Conservation (phyloP, 2,329 filamentous ascomycete genomes). For the Aspergillus japonicus region DNA sequence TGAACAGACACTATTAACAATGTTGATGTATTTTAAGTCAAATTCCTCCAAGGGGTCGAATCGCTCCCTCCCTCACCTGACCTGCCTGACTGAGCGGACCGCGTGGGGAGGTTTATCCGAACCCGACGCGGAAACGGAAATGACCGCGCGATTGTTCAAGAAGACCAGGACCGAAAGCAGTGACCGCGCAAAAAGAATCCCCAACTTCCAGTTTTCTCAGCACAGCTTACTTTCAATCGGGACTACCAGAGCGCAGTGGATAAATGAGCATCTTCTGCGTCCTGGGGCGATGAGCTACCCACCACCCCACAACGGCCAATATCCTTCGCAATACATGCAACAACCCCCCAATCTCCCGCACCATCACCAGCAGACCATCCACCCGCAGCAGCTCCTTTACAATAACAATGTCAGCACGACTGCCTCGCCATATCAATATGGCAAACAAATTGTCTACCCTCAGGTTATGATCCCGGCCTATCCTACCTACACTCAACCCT, state of each 20-base stretch:
- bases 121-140: constrained; percentile 28
- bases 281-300: constrained; percentile 43
- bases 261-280: constrained; percentile 24
- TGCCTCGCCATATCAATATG: constrained; percentile 35
- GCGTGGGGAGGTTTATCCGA: constrained; percentile 30
- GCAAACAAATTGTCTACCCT: constrained; percentile 36
- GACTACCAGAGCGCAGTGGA: constrained; percentile 19
- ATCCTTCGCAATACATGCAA: constrained; percentile 36
- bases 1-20: neutral
- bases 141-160: constrained; percentile 12
- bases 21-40: too few relatives aligned
- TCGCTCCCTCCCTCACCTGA: neutral
- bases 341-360: constrained; percentile 26
- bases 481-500: constrained; percentile 33
- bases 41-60: too few relatives aligned
- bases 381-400: constrained; percentile 36
- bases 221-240: constrained; percentile 3
- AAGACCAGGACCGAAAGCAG: neutral
- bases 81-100: constrained; percentile 21
- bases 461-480: constrained; percentile 35
- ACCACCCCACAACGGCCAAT: constrained; percentile 43
- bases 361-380: constrained; percentile 30
- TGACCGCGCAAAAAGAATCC: neutral
- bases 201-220: neutral
- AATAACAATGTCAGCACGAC: constrained; percentile 34